Percentiles rank a stretch among this genome's conserved stretches.
These are phyloP conservation scores for Eucalyptus melliodora DNA, from an alignment of 345 rosid species.

Conservation along the genomic window DNA sequence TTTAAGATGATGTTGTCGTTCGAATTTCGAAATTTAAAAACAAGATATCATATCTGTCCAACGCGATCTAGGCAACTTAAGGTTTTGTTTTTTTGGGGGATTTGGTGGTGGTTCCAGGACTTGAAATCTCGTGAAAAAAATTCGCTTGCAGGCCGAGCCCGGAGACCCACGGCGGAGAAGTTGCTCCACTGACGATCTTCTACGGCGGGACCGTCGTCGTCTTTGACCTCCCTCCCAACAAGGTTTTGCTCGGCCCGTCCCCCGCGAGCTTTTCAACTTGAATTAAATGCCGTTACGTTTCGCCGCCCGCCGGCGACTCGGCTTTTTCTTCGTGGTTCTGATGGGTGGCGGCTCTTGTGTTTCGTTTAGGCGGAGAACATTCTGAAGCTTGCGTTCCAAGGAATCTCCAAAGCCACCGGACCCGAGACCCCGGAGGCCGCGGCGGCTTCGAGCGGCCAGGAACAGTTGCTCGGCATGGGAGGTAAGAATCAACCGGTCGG, in stretches of 20 bases:
- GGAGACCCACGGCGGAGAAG: conserved; percentile 10
- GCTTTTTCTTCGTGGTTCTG: background rate
- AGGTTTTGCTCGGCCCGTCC: conserved; percentile 10
- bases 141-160: background rate
- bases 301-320: background rate
- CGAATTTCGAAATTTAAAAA: background rate
- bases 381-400: conserved; percentile 9
- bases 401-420: conserved; percentile 10
- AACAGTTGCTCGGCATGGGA: conserved; percentile 37
- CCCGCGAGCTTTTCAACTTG: background rate
- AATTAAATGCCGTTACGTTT: background rate
- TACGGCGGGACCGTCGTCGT: conserved; percentile 72
- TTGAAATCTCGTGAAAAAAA: background rate
- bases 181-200: conserved; percentile 81
- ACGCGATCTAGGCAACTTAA: no score
- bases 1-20: background rate
- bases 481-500: conserved; percentile 14
- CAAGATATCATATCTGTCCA: no score
- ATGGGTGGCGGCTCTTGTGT: background rate
- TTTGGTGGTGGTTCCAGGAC: background rate
- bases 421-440: conserved; percentile 1
- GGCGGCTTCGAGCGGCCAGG: conserved; percentile 7
- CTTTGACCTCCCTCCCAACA: conserved; percentile 46
- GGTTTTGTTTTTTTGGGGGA: background rate
- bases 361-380: background rate